A percentile compares a stretch with the other conserved stretches of the same genome.
phyloP scores from a whole-genome alignment of 1,139 yeast species.

The Tardiomyces digboiensis region DNA sequence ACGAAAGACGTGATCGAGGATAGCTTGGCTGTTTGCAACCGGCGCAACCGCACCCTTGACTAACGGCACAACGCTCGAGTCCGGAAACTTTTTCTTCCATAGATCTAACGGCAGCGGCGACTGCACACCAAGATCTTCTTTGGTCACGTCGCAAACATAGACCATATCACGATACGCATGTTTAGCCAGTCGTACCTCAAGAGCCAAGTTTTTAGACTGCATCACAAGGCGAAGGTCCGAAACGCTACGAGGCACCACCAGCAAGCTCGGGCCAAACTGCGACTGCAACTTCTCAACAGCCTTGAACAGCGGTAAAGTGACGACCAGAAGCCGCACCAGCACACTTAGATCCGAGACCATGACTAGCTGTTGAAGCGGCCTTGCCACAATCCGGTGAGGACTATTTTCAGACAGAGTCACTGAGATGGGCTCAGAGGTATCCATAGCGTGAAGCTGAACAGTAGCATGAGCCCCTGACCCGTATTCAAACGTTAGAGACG shows the following conservation, averaged over 20 bases:
- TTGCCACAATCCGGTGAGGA: constrained; percentile 12
- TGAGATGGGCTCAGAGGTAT: background rate
- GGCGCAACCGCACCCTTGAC: constrained; percentile 19
- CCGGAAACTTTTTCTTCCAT: background rate
- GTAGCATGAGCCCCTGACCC: constrained; percentile 7
- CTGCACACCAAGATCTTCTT: background rate
- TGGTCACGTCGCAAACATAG: constrained; percentile 6
- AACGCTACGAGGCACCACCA: constrained; percentile 12
- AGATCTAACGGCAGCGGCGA: background rate
- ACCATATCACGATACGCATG: constrained; percentile 5
- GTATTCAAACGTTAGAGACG: constrained; percentile 17
- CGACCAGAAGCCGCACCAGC: constrained; percentile 9
- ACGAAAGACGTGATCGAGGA: background rate
- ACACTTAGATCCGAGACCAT: constrained; percentile 8
- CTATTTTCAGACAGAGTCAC: background rate
- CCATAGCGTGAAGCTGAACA: constrained; percentile 3
- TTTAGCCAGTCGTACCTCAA: constrained; percentile 6
- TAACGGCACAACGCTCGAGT: constrained; percentile 17
- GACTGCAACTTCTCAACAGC: constrained; percentile 1
- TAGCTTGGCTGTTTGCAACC: constrained; percentile 6
- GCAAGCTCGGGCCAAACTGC: background rate
- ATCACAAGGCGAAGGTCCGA: constrained; percentile 4
- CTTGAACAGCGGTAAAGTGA: constrained; percentile 11
- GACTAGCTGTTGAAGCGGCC: constrained; percentile 13
- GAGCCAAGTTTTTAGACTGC: background rate